A percentile compares a stretch with the other conserved stretches of the same genome.
These are phyloP conservation scores for Bassia scoparia DNA, from an alignment of 148 eudicot genomes.

Conservation along the genomic window DNA sequence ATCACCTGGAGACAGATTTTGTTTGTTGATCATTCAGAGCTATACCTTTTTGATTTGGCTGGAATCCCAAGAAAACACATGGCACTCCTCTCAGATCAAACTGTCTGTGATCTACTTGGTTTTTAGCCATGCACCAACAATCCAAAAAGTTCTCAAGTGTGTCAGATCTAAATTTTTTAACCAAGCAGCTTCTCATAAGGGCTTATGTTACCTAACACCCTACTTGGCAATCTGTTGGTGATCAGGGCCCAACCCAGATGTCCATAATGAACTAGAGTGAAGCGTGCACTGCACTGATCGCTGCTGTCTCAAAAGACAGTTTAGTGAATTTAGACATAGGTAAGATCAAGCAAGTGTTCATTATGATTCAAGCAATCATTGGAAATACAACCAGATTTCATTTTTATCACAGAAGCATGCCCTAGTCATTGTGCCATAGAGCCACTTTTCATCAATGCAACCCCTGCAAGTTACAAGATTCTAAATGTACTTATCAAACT, in stretches of 20 bases:
- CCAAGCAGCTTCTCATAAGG: background rate
- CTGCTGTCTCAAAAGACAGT: too few relatives aligned
- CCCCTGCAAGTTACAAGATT: too few relatives aligned
- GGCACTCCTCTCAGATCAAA: background rate
- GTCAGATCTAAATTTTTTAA: background rate
- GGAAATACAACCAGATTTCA: too few relatives aligned
- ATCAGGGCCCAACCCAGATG: background rate
- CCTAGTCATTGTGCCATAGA: too few relatives aligned
- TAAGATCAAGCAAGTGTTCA: too few relatives aligned
- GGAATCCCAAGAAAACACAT: conserved; percentile 6
- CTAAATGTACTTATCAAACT: too few relatives aligned
- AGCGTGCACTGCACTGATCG: too few relatives aligned
- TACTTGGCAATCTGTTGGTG: background rate
- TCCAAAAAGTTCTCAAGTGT: background rate
- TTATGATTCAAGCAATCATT: too few relatives aligned
- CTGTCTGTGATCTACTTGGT: background rate
- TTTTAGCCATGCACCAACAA: background rate
- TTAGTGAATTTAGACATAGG: too few relatives aligned
- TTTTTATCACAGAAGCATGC: too few relatives aligned
- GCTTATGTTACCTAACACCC: background rate
- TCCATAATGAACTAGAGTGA: too few relatives aligned
- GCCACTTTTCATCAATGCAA: too few relatives aligned
- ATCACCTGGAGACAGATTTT: background rate
- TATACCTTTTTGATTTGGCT: background rate
- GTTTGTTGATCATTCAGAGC: background rate